These are phyloP conservation scores for Pyrenophora teres DNA, from an alignment of 2,329 filamentous ascomycete species.

Conservation along the genomic window DNA sequence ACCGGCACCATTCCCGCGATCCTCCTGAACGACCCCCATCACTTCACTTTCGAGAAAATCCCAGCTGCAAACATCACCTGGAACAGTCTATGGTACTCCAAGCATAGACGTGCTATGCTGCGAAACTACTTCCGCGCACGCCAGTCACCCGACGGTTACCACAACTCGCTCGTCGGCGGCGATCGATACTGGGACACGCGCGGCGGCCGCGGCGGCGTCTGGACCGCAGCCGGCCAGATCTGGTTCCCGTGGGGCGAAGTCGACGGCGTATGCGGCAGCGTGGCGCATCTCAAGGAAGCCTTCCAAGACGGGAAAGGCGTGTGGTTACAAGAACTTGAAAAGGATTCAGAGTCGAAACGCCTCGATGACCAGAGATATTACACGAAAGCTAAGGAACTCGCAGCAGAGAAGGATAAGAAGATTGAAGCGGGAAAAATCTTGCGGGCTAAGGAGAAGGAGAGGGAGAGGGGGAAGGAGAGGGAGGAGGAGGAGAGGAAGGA, in stretches of 20 bases:
- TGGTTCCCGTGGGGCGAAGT: slow-evolving; percentile 58
- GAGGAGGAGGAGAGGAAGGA: too few relatives aligned
- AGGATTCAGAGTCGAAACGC: slow-evolving; percentile 19
- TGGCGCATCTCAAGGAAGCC: slow-evolving; percentile 50
- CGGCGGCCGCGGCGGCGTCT: slow-evolving; percentile 59
- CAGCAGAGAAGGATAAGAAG: slow-evolving; percentile 10
- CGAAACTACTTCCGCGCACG: slow-evolving; percentile 55
- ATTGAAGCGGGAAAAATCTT: too few relatives aligned
- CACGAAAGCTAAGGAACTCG: slow-evolving; percentile 16
- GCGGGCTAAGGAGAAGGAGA: too few relatives aligned
- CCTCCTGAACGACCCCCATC: slow-evolving; percentile 43
- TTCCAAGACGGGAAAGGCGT: slow-evolving; percentile 56
- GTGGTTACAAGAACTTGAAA: slow-evolving; percentile 42
- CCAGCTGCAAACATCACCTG: slow-evolving; percentile 44
- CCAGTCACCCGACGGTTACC: slow-evolving; percentile 50
- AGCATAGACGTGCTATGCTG: slow-evolving; percentile 55
- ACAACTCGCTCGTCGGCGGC: slow-evolving; percentile 53
- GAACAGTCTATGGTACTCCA: slow-evolving; percentile 56
- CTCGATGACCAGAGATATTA: slow-evolving; percentile 20
- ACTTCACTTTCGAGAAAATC: slow-evolving; percentile 25
- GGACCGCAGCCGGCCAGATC: slow-evolving; percentile 54
- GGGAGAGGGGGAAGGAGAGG: too few relatives aligned
- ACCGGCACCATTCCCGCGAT: slow-evolving; percentile 54
- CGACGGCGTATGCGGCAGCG: slow-evolving; percentile 40
- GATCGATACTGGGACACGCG: slow-evolving; percentile 56